A percentile compares a stretch with the other conserved stretches of the same genome.
Conservation (phyloP, 176 grass and related monocot genomes). For the Microstegium vimineum region DNA sequence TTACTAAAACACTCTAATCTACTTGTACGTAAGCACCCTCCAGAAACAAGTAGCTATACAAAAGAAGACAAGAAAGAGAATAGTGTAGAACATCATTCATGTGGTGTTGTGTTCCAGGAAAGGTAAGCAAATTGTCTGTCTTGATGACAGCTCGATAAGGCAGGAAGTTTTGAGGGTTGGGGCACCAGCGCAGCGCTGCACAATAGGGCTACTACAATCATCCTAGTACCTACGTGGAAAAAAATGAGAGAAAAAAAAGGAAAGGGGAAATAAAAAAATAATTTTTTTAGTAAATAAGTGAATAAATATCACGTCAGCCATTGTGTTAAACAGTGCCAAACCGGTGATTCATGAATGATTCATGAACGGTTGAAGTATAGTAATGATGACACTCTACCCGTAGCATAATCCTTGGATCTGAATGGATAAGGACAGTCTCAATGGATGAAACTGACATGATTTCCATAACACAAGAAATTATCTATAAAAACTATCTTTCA, state of each 20-base stretch:
- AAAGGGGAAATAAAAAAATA: too few species aligned
- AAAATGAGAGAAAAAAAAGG: too few species aligned
- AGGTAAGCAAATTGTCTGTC: background rate
- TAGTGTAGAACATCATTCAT: background rate
- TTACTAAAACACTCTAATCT: background rate
- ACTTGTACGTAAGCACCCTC: background rate
- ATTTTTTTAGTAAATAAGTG: too few species aligned
- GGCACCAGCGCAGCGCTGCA: background rate
- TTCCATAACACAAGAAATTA: too few species aligned
- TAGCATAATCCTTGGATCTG: constrained; percentile 11
- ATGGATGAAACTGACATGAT: too few species aligned
- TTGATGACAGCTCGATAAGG: background rate
- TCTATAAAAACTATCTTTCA: too few species aligned
- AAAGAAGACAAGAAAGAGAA: background rate
- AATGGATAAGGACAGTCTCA: too few species aligned
- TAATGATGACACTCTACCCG: background rate
- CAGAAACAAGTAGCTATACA: background rate
- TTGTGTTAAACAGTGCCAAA: too few species aligned
- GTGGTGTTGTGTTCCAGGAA: background rate
- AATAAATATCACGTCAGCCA: too few species aligned
- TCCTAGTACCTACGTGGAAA: too few species aligned
- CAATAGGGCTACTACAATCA: background rate
- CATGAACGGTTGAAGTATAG: too few species aligned
- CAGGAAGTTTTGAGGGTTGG: background rate
- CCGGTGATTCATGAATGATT: too few species aligned